phyloP scores from a whole-genome alignment of 805 yeast genomes.

The Starmerella stigmatis region DNA sequence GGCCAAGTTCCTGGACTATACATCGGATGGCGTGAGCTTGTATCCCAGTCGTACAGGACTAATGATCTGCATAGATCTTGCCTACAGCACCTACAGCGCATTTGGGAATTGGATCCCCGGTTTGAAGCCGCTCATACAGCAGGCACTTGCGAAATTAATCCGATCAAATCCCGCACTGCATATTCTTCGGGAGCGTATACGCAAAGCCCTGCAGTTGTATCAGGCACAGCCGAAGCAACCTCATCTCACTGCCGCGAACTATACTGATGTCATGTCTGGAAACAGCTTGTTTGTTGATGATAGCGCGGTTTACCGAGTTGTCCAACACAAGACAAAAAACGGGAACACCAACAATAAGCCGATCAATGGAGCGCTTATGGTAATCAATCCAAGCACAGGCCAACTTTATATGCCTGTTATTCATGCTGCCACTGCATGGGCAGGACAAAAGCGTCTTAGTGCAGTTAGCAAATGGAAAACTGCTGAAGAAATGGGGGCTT shows the following conservation, averaged over 20 bases:
- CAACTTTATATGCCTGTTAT: conserved; percentile 80
- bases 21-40: conserved; percentile 70
- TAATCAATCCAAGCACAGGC: conserved; percentile 82
- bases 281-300: conserved; percentile 86
- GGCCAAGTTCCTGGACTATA: conserved; percentile 86
- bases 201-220: conserved; percentile 87
- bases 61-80: conserved; percentile 81
- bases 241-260: conserved; percentile 76
- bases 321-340: conserved; percentile 82
- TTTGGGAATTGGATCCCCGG: conserved; percentile 98
- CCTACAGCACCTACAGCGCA: conserved; percentile 91
- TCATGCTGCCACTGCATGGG: conserved; percentile 82
- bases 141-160: conserved; percentile 88
- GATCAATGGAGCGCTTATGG: conserved; percentile 84
- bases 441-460: conserved; percentile 88
- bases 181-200: conserved; percentile 82
- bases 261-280: conserved; percentile 70
- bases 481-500: conserved; percentile 92
- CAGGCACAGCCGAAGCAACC: conserved; percentile 93
- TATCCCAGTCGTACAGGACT: conserved; percentile 93
- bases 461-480: conserved; percentile 97
- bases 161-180: conserved; percentile 87
- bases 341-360: conserved; percentile 90
- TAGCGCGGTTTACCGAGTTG: conserved; percentile 84
- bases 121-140: conserved; percentile 75